Base-by-base conservation (phyloP, 352 stramenopile species). In the Pythium folliculosum region DNA sequence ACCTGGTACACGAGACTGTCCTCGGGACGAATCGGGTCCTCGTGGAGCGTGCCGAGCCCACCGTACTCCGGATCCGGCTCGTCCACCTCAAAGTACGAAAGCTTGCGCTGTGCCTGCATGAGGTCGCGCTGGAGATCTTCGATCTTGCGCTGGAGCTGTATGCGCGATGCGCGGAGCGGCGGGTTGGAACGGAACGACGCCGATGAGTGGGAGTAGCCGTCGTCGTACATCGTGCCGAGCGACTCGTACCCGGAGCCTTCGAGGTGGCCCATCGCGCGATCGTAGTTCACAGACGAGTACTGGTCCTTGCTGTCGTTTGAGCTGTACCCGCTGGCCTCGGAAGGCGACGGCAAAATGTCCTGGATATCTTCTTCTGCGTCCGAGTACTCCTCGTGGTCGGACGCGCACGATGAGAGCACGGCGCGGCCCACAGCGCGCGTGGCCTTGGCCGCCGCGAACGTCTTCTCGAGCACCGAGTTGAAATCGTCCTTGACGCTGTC, bases 101-200 rank as follows among this genome's bases (percentile, higher is more conserved):
- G 49, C 38, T 90, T 90, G 16, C 73, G 79, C 55, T 92, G 84
- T 0, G 84, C 84, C n/a, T 81, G 56, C 35, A 82, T 65, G 0
- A 92, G 63, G 38, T 82, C 82, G 14, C 72, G 80, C 65, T 89
- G 77, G 22, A 92, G 43, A 37, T 85, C 82, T 9, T 73, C 65
- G 23, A 92, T 88, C 45, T 92, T 88, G 56, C 84, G 78, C 45
- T 91, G 80, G 32, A 92, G 48, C n/a, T 69, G 53, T 0, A 73
- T 47, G 7, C 54, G 60, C 14, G 63, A 70, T 47, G 47, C n/a
- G 12, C 64, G 64, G 3, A 60, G 37, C 5, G 55, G 47, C 10
- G 49, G 49, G 45, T 63, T 32, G 27, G 58, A 54, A 12, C 25
- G 45, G 45, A 61, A 65, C 17, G 65, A 60, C 2, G 44, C 12